Evolutionary conservation across 1,284 basidiomycete species (phyloP).

Genomic region (Sporisorium exsertum): DNA sequence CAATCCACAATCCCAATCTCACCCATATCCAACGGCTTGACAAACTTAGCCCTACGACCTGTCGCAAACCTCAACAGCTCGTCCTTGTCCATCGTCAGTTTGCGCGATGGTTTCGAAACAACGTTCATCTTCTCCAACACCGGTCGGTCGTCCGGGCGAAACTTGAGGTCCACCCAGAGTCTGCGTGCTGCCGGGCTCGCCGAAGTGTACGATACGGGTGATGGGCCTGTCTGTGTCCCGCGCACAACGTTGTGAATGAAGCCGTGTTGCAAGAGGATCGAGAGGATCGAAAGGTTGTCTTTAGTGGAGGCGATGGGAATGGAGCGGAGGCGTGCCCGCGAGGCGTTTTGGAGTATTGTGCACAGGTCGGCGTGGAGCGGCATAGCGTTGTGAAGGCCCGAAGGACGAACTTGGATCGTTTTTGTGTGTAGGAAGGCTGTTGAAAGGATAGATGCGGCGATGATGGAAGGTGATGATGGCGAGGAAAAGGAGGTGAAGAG

Average conservation of each 20-base stretch:
- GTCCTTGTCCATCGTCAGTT: conserved; percentile 78
- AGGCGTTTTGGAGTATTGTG: conserved; percentile 86
- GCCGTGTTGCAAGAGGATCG: conserved; percentile 85
- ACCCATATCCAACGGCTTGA: conserved; percentile 81
- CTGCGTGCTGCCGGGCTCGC: conserved; percentile 69
- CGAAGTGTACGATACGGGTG: conserved; percentile 75
- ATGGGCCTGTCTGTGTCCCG: conserved; percentile 78
- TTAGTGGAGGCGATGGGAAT: conserved; percentile 81
- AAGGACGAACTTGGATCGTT: too few species aligned
- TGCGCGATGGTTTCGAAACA: conserved; percentile 80
- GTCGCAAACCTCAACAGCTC: conserved; percentile 80
- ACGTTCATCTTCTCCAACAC: conserved; percentile 81
- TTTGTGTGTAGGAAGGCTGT: not conserved
- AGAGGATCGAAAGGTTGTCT: conserved; percentile 84
- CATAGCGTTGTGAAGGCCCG: too few species aligned
- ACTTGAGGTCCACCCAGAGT: conserved; percentile 91
- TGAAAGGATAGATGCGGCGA: not conserved
- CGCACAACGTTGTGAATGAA: conserved; percentile 84
- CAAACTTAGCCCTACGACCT: conserved; percentile 73
- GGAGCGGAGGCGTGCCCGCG: conserved; percentile 80
- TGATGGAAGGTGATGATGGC: not conserved
- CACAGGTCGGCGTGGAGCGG: conserved; percentile 79
- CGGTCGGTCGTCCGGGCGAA: conserved; percentile 80
- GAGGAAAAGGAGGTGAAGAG: not conserved
- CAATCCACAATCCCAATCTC: conserved; percentile 83